Evolutionary conservation across 1,139 yeast species (phyloP).

Genomic region (Dujonia santamariae): DNA sequence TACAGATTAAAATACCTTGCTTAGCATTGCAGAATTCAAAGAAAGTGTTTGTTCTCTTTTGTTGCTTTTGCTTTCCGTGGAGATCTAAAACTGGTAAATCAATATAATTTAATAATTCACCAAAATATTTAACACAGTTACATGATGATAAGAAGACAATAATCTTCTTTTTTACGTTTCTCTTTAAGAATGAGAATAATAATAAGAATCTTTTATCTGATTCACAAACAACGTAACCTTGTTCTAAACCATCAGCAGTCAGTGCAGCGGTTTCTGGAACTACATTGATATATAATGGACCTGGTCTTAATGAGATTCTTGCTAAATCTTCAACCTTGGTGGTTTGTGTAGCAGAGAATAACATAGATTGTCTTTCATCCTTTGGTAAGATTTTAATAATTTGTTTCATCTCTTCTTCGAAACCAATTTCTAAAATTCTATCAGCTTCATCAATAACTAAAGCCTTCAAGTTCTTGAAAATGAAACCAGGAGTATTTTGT

Average conservation of each 20-base stretch:
- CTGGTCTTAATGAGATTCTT: slow-evolving; percentile 89
- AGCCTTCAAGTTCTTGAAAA: slow-evolving; percentile 91
- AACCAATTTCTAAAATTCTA: slow-evolving; percentile 93
- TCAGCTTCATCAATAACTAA: slow-evolving; percentile 96
- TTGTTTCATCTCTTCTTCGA: slow-evolving; percentile 98
- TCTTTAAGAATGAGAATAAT: slow-evolving; percentile 86
- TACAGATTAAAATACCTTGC: slow-evolving; percentile 87
- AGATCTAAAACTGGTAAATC: slow-evolving; percentile 93
- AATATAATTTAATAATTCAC: slow-evolving; percentile 90
- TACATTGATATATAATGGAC: slow-evolving; percentile 94
- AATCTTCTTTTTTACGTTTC: slow-evolving; percentile 84
- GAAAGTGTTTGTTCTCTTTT: slow-evolving; percentile 94
- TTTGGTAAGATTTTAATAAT: slow-evolving; percentile 90
- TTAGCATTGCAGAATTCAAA: slow-evolving; percentile 97
- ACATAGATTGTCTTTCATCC: slow-evolving; percentile 93
- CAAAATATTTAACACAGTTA: slow-evolving; percentile 94
- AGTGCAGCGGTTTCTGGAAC: slow-evolving; percentile 79
- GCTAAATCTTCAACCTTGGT: slow-evolving; percentile 98
- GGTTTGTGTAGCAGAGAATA: slow-evolving; percentile 97
- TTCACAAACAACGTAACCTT: slow-evolving; percentile 97
- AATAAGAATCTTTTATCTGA: slow-evolving; percentile 90
- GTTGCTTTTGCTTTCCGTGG: slow-evolving; percentile 98
- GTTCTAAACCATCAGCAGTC: slow-evolving; percentile 96
- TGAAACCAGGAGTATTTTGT: slow-evolving; percentile 92
- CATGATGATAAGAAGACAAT: slow-evolving; percentile 95